Conservation (phyloP, 1,284 basidiomycete genomes). For the Puccinia horiana region DNA sequence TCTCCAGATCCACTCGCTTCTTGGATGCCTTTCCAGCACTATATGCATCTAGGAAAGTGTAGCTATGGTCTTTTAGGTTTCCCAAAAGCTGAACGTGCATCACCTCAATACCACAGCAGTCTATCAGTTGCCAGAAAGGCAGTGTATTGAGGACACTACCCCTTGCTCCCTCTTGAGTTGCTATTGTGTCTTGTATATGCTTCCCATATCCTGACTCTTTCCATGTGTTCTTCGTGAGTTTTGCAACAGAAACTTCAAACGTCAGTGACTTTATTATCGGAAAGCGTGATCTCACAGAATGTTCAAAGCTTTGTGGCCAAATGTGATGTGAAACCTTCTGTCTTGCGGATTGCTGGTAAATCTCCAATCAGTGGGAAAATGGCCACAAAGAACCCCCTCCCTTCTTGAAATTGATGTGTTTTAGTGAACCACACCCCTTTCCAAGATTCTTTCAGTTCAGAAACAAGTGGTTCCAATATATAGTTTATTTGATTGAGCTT, state of each 20-base stretch:
- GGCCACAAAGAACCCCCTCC: neutral
- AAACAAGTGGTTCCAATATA: slow-evolving; percentile 18
- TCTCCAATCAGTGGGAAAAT: slow-evolving; percentile 31
- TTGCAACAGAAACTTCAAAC: neutral
- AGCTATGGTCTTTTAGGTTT: neutral
- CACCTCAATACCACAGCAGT: no score
- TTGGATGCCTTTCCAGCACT: neutral
- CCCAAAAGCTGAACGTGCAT: neutral
- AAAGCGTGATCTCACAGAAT: neutral
- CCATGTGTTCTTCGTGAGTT: slow-evolving; percentile 13
- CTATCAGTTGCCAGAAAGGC: slow-evolving; percentile 16
- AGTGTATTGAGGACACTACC: slow-evolving; percentile 6
- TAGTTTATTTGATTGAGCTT: slow-evolving; percentile 14
- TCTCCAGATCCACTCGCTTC: neutral
- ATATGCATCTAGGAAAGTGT: neutral
- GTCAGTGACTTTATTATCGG: neutral
- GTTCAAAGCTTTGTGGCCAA: slow-evolving; percentile 2
- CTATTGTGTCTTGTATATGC: neutral
- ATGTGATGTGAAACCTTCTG: neutral
- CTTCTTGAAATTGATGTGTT: neutral
- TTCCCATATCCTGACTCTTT: neutral
- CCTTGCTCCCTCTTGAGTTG: slow-evolving; percentile 16
- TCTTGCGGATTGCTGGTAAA: slow-evolving; percentile 8
- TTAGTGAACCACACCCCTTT: slow-evolving; percentile 11
- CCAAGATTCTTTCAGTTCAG: slow-evolving; percentile 14